A percentile compares a stretch with the other conserved stretches of the same genome.
Conservation (phyloP, 1,284 basidiomycete species). For the Sporisorium reilianum region DNA sequence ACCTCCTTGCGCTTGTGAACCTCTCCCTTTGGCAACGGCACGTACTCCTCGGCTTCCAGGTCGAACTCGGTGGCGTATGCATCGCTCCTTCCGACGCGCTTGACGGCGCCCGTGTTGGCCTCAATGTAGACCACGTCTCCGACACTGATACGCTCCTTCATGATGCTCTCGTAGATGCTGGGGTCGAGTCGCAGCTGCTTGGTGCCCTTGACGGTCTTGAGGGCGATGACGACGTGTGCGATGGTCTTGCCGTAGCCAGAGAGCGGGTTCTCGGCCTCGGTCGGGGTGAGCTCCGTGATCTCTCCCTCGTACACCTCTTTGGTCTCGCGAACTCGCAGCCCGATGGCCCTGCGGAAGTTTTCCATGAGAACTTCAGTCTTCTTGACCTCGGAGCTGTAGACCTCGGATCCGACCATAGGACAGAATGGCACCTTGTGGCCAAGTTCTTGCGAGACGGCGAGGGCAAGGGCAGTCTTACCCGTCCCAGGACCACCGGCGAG, state of each 20-base stretch:
- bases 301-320: conserved; percentile 99
- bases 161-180: conserved; percentile 94
- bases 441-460: conserved; percentile 93
- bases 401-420: conserved; percentile 97
- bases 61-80: conserved; percentile 99
- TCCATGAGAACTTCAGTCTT: conserved; percentile 99
- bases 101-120: conserved; percentile 92
- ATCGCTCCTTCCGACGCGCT: conserved; percentile 96
- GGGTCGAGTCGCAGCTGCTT: conserved; percentile 96
- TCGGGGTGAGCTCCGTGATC: conserved; percentile 94
- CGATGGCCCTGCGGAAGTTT: conserved; percentile 93
- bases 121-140: conserved; percentile 98
- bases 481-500: conserved; percentile 92
- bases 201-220: conserved; percentile 98
- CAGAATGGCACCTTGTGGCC: conserved; percentile 97
- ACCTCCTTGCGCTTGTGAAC: conserved; percentile 98
- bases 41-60: conserved; percentile 97
- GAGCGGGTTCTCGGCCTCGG: conserved; percentile 72
- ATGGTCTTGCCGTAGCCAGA: conserved; percentile 98
- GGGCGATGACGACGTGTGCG: conserved; percentile 92
- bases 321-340: conserved; percentile 78
- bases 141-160: conserved; percentile 96
- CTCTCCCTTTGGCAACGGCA: conserved; percentile 96
- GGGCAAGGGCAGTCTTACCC: conserved; percentile 93
- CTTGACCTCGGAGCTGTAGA: conserved; percentile 96